Percentiles rank a stretch among this genome's conserved stretches.
These are phyloP conservation scores for Cryptococcus maquisensis DNA, from an alignment of 1,284 basidiomycete species.

Conservation along the genomic window DNA sequence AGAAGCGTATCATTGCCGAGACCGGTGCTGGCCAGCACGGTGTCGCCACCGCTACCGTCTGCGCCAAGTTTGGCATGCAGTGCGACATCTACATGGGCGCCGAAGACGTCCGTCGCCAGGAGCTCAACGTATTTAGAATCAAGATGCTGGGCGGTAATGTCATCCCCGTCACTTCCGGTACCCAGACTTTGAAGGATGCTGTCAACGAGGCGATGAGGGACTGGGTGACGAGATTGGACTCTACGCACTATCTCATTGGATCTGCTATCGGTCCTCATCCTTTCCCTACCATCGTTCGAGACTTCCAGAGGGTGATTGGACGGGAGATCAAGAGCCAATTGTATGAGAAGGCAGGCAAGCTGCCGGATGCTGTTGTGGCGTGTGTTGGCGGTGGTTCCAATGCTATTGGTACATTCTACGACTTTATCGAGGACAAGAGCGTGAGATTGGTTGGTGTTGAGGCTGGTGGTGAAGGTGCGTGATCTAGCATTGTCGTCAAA, in stretches of 20 bases:
- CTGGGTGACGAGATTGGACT: slow-evolving; percentile 94
- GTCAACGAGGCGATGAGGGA: slow-evolving; percentile 96
- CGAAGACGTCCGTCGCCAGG: slow-evolving; percentile 94
- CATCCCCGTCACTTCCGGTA: slow-evolving; percentile 88
- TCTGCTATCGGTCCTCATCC: slow-evolving; percentile 97
- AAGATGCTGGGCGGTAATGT: slow-evolving; percentile 93
- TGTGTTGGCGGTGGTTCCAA: slow-evolving; percentile 98
- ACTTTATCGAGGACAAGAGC: slow-evolving; percentile 80
- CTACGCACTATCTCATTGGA: slow-evolving; percentile 94
- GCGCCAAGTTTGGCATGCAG: slow-evolving; percentile 92
- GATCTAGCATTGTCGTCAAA: background rate
- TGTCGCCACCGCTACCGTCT: slow-evolving; percentile 96
- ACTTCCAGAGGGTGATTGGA: slow-evolving; percentile 95
- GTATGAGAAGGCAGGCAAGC: slow-evolving; percentile 66
- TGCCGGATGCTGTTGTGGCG: slow-evolving; percentile 91
- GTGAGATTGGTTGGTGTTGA: slow-evolving; percentile 90
- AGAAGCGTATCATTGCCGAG: slow-evolving; percentile 96
- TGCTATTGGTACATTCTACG: slow-evolving; percentile 94
- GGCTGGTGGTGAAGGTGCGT: slow-evolving; percentile 83
- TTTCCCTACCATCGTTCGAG: slow-evolving; percentile 97
- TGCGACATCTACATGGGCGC: slow-evolving; percentile 98
- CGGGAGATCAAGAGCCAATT: slow-evolving; percentile 91
- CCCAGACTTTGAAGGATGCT: slow-evolving; percentile 94
- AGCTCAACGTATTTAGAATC: slow-evolving; percentile 96
- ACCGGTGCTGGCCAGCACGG: slow-evolving; percentile 99